These are phyloP conservation scores for Fusarium sp. DNA, from an alignment of 2,329 filamentous ascomycete genomes.

Conservation along the genomic window DNA sequence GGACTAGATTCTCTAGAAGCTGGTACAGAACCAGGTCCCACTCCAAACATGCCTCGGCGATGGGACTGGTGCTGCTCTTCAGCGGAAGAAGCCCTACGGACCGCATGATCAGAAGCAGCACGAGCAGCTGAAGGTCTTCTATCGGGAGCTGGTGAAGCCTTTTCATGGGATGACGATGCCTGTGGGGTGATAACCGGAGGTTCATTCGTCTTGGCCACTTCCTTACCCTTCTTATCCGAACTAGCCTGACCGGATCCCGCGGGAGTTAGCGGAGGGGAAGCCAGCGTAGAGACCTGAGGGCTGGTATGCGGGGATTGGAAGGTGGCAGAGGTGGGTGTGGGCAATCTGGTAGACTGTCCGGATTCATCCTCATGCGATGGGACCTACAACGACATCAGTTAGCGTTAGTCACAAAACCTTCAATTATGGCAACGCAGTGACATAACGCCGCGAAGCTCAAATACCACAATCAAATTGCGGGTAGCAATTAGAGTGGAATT, in stretches of 20 bases:
- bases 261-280: constrained; percentile 90
- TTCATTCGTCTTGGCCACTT: constrained; percentile 51
- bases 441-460: not conserved
- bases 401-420: constrained; percentile 39
- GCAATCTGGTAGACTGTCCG: constrained; percentile 68
- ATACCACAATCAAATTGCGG: not conserved
- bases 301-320: constrained; percentile 73
- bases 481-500: not conserved
- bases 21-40: constrained; percentile 63
- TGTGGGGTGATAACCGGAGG: constrained; percentile 72
- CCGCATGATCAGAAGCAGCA: constrained; percentile 54
- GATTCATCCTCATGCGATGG: constrained; percentile 69
- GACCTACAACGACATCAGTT: constrained; percentile 55
- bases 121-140: constrained; percentile 53
- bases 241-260: constrained; percentile 69
- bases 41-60: constrained; percentile 63
- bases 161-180: constrained; percentile 67
- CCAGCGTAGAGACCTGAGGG: constrained; percentile 74
- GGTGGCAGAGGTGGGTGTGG: constrained; percentile 71
- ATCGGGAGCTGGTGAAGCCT: constrained; percentile 54
- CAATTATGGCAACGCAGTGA: not conserved
- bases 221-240: constrained; percentile 45
- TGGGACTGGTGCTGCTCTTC: constrained; percentile 55
- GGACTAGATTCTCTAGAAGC: constrained; percentile 72
- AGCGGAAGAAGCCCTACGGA: constrained; percentile 53